Percentiles rank a stretch among this genome's conserved stretches.
phyloP scores from a whole-genome alignment of 495 filamentous ascomycete genomes.

The Aspergillus heteromorphus region DNA sequence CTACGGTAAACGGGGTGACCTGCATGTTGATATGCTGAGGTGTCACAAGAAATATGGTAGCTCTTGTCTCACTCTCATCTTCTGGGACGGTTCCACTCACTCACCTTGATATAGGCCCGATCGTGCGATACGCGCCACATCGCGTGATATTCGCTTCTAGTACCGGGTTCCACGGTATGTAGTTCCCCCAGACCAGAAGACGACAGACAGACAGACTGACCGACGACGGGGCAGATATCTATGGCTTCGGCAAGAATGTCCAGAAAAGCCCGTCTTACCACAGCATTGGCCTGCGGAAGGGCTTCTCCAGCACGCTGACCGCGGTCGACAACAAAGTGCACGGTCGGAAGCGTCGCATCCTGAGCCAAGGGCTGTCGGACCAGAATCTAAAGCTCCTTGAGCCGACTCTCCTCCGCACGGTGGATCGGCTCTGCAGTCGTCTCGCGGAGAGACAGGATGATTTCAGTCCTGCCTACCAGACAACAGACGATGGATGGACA shows the following conservation, averaged over 20 bases:
- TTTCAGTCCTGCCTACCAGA: not conserved
- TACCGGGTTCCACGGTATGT: not conserved
- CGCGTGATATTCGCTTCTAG: not conserved
- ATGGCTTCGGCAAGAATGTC: conserved; percentile 24
- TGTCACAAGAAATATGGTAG: not conserved
- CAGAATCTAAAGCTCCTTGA: not conserved
- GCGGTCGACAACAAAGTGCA: conserved; percentile 31
- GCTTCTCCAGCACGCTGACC: conserved; percentile 31
- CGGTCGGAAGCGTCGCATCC: conserved; percentile 1
- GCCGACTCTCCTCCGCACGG: not conserved
- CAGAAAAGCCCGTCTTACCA: conserved; percentile 31
- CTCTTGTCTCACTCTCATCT: not conserved
- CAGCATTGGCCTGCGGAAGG: conserved; percentile 20
- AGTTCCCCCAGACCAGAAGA: not conserved
- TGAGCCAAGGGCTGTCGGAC: not conserved
- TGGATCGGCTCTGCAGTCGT: not conserved
- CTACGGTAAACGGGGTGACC: not conserved
- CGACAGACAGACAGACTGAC: not conserved
- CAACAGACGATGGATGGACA: conserved; percentile 8
- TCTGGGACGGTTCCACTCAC: not conserved
- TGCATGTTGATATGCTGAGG: not conserved
- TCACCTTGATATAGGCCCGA: not conserved
- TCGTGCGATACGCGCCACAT: not conserved
- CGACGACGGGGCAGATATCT: conserved; percentile 21
- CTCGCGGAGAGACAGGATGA: not conserved